A percentile compares a stretch with the other conserved stretches of the same genome.
Conservation (phyloP, 2,329 filamentous ascomycete species). For the Coniochaeta prunicola region DNA sequence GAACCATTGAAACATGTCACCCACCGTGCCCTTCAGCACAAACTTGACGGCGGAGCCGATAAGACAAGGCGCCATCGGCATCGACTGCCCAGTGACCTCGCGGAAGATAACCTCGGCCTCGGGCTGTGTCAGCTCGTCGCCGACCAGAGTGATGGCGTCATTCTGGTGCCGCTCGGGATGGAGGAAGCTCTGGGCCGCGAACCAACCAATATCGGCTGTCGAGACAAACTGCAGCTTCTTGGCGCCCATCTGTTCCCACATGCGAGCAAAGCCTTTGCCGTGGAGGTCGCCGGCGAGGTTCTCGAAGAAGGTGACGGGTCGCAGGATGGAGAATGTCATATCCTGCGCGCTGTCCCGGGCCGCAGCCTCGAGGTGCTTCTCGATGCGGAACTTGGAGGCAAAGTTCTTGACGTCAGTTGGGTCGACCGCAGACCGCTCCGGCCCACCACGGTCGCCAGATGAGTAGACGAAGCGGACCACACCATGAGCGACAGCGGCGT, state of each 20-base stretch:
- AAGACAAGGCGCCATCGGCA: conserved; percentile 10
- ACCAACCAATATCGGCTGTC: conserved; percentile 29
- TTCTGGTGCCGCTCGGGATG: conserved; percentile 19
- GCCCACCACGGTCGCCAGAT: conserved; percentile 57
- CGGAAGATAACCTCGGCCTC: conserved; percentile 23
- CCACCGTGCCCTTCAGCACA: conserved; percentile 14
- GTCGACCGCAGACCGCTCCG: conserved; percentile 36
- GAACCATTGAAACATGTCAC: conserved; percentile 27
- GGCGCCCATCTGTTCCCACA: conserved; percentile 19
- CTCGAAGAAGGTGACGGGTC: conserved; percentile 53
- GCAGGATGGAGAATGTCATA: conserved; percentile 47
- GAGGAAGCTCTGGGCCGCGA: conserved; percentile 26
- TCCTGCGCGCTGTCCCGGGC: conserved; percentile 8
- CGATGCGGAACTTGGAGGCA: conserved; percentile 50
- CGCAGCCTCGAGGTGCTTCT: conserved; percentile 44
- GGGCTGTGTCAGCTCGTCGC: conserved; percentile 27
- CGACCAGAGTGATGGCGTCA: conserved; percentile 24
- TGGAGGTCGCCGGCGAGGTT: conserved; percentile 26
- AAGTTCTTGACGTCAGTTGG: conserved; percentile 52
- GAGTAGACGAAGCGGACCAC: conserved; percentile 55
- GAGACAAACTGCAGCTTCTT: conserved; percentile 29
- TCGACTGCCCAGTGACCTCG: conserved; percentile 8
- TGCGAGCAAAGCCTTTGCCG: conserved; percentile 22
- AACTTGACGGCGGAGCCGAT: conserved; percentile 12
- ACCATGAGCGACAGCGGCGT: conserved; percentile 38